phyloP scores from a whole-genome alignment of 768 basidiomycete genomes.

The Gyrodon lividus region DNA sequence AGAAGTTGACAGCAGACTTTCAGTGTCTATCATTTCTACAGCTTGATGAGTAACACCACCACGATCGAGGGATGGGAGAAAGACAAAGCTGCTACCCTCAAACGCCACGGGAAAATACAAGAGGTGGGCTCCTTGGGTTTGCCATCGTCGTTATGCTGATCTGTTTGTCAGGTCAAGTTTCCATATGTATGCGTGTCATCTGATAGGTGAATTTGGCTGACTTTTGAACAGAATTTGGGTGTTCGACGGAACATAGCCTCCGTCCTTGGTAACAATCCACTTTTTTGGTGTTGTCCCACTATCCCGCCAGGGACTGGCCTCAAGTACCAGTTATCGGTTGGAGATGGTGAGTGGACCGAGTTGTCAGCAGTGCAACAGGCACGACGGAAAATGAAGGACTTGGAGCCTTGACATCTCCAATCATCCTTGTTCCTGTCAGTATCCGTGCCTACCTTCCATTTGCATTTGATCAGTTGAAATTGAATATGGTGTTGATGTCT shows the following conservation, averaged over 20 bases:
- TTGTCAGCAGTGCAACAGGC: constrained; percentile 28
- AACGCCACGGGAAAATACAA: constrained; percentile 79
- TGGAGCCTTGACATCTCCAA: constrained; percentile 2
- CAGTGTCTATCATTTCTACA: constrained; percentile 86
- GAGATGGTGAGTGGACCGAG: constrained; percentile 73
- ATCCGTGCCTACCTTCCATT: constrained; percentile 2
- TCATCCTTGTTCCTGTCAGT: constrained; percentile 1
- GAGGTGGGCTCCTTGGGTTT: constrained; percentile 46
- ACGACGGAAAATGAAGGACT: constrained; percentile 6
- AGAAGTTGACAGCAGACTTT: constrained; percentile 11
- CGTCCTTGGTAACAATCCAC: constrained; percentile 71
- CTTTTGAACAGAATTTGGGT: constrained; percentile 69
- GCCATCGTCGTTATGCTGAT: constrained; percentile 3
- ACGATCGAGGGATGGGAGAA: constrained; percentile 99
- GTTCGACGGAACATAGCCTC: constrained; percentile 67
- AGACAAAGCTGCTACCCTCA: constrained; percentile 85
- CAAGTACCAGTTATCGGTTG: constrained; percentile 67
- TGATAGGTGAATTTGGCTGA: constrained; percentile 8
- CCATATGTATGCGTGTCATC: constrained; percentile 68
- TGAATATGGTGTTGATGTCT: constrained; percentile 8
- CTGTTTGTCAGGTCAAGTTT: constrained; percentile 66
- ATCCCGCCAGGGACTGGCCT: constrained; percentile 68
- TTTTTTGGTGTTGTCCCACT: constrained; percentile 85
- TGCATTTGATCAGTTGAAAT: not conserved
- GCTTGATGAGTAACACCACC: constrained; percentile 76